Evolutionary conservation across 2,329 filamentous ascomycete genomes (phyloP), one percentile per base, ranked within the genome.

Genomic region (Fonsecaea multimorphosa): DNA sequence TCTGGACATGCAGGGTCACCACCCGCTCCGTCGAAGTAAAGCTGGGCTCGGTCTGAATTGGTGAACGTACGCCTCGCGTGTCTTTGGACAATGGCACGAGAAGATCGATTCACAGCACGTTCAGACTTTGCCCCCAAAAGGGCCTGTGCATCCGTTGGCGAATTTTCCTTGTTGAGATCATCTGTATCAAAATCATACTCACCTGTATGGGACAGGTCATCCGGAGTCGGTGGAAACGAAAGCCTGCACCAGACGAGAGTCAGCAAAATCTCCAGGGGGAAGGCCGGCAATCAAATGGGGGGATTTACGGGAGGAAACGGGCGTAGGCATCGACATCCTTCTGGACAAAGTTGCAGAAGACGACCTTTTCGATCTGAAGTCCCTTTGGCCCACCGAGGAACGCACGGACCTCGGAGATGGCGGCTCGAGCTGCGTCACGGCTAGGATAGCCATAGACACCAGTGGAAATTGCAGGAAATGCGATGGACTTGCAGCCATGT

Each of bases 371-470:
- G 32, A 97, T 74, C 72, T 75, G 81, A 71, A 71, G 79, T 68
- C 70, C 79, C 9, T 73, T 72, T 6, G 74, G 73, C 4, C 69
- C 76, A 11, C 83, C 81, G 27, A 89, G 72, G 74, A 87, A 89
- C 49, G 77, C 77, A 60, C 83, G 81, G 52, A 87, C 85, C 40
- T 86, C 86, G 34, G 84, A 80, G 59, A 90, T 83, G 1, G 92
- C 95, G 9, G 89, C 84, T n/a, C 82, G 76, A 0, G 92, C 92
- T 0, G 94, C 95, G 46, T 88, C 84, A 0, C 75, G 69, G 72
- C 87, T 91, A 0, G 94, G 94, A 75, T 96, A 98, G 0, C 92
- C 92, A 75, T 97, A 98, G 1, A 97, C 77, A 0, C 94, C 95
- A 0, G 94, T 97, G 74, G 93, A 96, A 66, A 98, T 84, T 22